Evolutionary conservation across 805 yeast species (phyloP), one percentile per base, ranked within the genome.

Genomic region (Starmerella potacharoeniae): DNA sequence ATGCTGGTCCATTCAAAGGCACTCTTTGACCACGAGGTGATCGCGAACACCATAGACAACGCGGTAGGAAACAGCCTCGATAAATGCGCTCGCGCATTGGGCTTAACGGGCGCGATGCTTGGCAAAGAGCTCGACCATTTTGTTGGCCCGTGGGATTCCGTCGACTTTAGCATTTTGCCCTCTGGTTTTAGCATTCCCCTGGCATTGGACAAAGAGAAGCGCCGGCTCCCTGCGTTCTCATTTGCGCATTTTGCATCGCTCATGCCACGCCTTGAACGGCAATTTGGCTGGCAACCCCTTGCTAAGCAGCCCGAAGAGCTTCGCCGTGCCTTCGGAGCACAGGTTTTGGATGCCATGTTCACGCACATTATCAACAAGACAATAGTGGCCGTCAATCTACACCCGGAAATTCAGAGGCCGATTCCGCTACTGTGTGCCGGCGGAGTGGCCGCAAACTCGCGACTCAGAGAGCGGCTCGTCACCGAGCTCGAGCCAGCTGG

Each of bases 41-140:
- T 88, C 4, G 80, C 83, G 22, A 77, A 89, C 63, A 86, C 95
- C 0, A 69, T 80, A 17, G 98, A 90, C 65, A 85, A 88, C 33
- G 97, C 98, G 0, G 84, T 84, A 3, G 98, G 98, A 0, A 96
- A 91, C 68, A 84, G 96, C 0, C 68, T 93, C 28, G 98, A 93
- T 68, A 91, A 91, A 69, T 87, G 95, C 66, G 95, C 95, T 0
- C 74, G 97, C 56, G 86, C 80, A 59, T 63, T 93, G 47, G 97
- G 96, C 0, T 66, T 93, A 37, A 66, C 66, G 31, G 96, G 97
- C 0, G 81, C 80, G 57, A 86, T 89, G 88, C 76, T 90, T 44
- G 98, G 96, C 0, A 84, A 80, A 62, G 95, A 83, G 60, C 69
- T 89, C 68, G 97, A 91, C 62, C 58, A 56, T 11, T 80, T 78